A percentile compares a stretch with the other conserved stretches of the same genome.
Conservation (phyloP, 805 yeast species). For the Lachancea cidri region DNA sequence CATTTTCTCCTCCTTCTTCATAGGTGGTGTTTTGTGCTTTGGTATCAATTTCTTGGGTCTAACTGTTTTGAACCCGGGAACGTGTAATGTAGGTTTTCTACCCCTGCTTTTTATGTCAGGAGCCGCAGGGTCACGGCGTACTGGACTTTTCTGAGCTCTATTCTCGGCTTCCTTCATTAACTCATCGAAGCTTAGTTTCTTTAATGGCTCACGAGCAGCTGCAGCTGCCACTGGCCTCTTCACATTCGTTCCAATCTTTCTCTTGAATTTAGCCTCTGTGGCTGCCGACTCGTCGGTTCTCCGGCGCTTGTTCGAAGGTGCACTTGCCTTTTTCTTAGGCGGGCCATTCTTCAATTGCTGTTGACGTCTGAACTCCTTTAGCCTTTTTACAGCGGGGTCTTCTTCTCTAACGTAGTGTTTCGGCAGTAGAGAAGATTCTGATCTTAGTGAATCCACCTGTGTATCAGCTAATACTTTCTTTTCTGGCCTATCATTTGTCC, state of each 20-base stretch:
- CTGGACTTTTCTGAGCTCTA: constrained; percentile 21
- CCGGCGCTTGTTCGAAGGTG: constrained; percentile 8
- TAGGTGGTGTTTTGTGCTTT: neutral
- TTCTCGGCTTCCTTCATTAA: constrained; percentile 53
- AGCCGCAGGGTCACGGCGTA: neutral
- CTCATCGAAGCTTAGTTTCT: constrained; percentile 49
- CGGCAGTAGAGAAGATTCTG: constrained; percentile 22
- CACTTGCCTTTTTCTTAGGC: constrained; percentile 4
- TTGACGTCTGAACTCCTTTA: constrained; percentile 59
- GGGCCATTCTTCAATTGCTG: constrained; percentile 41
- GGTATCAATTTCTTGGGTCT: neutral
- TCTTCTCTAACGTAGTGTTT: constrained; percentile 32
- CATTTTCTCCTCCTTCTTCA: neutral
- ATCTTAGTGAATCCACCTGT: constrained; percentile 8
- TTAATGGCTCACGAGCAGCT: constrained; percentile 22
- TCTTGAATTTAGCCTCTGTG: constrained; percentile 21
- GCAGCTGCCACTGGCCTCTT: constrained; percentile 2
- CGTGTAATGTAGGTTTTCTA: neutral
- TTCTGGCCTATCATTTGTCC: neutral
- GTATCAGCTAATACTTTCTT: constrained; percentile 4
- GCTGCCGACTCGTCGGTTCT: constrained; percentile 12
- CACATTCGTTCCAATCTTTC: constrained; percentile 15
- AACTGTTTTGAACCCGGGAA: constrained; percentile 1
- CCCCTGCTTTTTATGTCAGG: neutral
- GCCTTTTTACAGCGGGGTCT: constrained; percentile 67